Percentiles rank a stretch among this genome's conserved stretches.
Conservation (phyloP, 441 rosid genomes). For the Monsonia emarginata region DNA sequence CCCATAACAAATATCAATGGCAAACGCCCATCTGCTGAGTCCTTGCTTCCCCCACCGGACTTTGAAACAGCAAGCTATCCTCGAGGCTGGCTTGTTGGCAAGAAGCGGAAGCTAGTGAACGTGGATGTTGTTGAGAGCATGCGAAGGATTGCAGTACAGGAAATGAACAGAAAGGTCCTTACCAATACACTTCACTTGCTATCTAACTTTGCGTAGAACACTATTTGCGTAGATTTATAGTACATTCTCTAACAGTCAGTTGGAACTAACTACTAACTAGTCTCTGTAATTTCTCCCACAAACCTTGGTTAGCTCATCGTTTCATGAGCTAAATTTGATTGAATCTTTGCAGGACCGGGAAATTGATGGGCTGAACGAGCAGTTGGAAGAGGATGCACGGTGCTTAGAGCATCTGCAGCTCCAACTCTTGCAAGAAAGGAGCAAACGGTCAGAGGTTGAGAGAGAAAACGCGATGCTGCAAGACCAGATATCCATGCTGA, state of each 20-base stretch:
- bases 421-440: constrained; percentile 68
- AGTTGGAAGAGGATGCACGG: constrained; percentile 73
- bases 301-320: neutral
- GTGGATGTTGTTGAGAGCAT: constrained; percentile 97
- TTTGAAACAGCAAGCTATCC: constrained; percentile 81
- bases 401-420: constrained; percentile 79
- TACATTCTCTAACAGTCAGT: too few species aligned
- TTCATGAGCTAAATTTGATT: neutral
- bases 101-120: constrained; percentile 87
- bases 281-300: too few species aligned
- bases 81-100: constrained; percentile 87
- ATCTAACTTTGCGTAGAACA: too few species aligned
- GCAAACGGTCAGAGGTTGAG: constrained; percentile 65
- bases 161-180: constrained; percentile 86
- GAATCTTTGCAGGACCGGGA: constrained; percentile 66
- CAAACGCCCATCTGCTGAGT: constrained; percentile 45
- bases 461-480: constrained; percentile 73
- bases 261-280: too few species aligned
- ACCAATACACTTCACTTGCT: neutral
- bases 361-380: constrained; percentile 81
- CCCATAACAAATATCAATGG: constrained; percentile 42
- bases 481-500: constrained; percentile 72
- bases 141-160: constrained; percentile 92
- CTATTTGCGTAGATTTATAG: too few species aligned
- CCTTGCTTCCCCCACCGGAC: constrained; percentile 84